Conservation (phyloP, 129 eudicot species). For the Daucus carota region DNA sequence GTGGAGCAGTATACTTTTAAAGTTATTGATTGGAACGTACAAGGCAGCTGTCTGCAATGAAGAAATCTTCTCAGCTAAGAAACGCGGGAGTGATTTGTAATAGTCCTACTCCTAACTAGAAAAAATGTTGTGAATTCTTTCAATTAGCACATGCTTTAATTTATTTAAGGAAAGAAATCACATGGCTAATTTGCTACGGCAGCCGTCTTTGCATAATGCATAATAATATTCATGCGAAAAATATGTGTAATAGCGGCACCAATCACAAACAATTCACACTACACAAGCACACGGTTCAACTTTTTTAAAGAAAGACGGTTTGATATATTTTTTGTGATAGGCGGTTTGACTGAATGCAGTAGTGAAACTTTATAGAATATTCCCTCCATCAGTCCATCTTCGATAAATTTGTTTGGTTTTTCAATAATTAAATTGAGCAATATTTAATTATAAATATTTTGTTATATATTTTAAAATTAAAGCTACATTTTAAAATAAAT, state of each 20-base stretch:
- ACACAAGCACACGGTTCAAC: not conserved
- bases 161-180: not conserved
- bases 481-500: too few species aligned
- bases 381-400: too few species aligned
- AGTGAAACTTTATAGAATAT: not conserved
- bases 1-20: not conserved
- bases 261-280: not conserved
- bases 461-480: too few species aligned
- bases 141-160: not conserved
- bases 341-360: not conserved
- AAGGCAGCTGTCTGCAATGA: not conserved
- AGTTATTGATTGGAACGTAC: not conserved
- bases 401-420: too few species aligned
- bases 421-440: too few species aligned
- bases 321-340: not conserved
- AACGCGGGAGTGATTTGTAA: not conserved
- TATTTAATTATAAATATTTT: too few species aligned
- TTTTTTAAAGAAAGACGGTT: too few species aligned
- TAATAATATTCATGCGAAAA: not conserved
- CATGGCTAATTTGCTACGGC: not conserved
- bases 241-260: not conserved
- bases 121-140: not conserved
- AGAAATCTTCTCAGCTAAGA: not conserved
- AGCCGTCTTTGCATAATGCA: not conserved
- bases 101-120: too few species aligned